Evolutionary conservation across 2,329 filamentous ascomycete genomes (phyloP).

Genomic region (Rhynchosporium secalis): DNA sequence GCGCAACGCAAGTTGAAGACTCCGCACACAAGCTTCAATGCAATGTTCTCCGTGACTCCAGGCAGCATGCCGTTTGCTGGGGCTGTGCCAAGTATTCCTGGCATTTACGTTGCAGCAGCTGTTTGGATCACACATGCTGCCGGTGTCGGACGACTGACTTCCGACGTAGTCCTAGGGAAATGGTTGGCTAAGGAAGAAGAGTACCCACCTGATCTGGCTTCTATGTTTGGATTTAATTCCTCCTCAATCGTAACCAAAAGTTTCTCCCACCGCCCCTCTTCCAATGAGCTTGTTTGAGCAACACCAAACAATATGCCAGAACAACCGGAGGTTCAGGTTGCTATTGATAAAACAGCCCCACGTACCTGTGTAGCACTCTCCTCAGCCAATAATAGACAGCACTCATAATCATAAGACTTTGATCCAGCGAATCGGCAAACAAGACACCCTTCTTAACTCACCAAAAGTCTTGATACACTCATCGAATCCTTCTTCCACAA

Average conservation of each 20-base stretch:
- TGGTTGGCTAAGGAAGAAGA: constrained; percentile 9
- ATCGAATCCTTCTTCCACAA: constrained; percentile 9
- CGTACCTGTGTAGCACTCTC: constrained; percentile 18
- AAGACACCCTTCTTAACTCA: constrained; percentile 19
- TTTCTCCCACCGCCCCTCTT: constrained; percentile 18
- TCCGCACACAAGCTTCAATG: constrained; percentile 33
- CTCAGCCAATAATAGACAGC: constrained; percentile 24
- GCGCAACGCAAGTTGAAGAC: constrained; percentile 27
- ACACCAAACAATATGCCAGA: constrained; percentile 26
- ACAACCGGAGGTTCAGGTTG: constrained; percentile 33
- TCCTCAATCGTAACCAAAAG: constrained; percentile 20
- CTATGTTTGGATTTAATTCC: constrained; percentile 15
- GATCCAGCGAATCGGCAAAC: constrained; percentile 13
- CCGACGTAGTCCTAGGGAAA: constrained; percentile 18
- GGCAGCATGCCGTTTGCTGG: constrained; percentile 42
- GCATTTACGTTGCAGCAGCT: constrained; percentile 40
- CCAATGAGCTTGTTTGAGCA: constrained; percentile 23
- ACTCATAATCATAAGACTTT: constrained; percentile 12
- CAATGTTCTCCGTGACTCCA: constrained; percentile 41
- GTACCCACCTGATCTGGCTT: constrained; percentile 24
- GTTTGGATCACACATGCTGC: constrained; percentile 43
- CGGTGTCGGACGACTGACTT: constrained; percentile 37
- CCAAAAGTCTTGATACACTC: constrained; percentile 16
- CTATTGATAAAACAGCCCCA: constrained; percentile 22
- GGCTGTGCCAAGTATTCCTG: constrained; percentile 29